Base-by-base conservation (phyloP, 2,329 filamentous ascomycete genomes). In the Botryotinia calthae region DNA sequence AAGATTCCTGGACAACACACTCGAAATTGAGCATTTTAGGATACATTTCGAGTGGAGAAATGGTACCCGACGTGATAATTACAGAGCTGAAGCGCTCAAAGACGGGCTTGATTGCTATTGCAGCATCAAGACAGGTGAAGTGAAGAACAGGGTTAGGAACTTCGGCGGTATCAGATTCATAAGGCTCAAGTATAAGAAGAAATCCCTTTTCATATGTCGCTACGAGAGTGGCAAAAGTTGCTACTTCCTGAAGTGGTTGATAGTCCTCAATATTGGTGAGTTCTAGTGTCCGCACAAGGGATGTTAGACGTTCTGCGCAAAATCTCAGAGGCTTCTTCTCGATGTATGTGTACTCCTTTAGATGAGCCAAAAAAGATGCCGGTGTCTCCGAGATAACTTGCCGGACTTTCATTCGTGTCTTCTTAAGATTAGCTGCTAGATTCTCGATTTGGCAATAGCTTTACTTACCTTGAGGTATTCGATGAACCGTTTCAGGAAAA, bases 201-300 rank as follows among this genome's bases (percentile, higher is more conserved):
- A 99, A 99, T 0, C 96, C 96, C 76, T 94, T 97, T 77, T 99
- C 96, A 80, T 99, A 99, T 0, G 96, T 99, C 48, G 96, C 94
- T 34, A 97, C 94, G 0, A 99, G 87, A 0, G 96, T 99, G 16
- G 96, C 96, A 82, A 99, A 99, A 0, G 94, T 98, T 31, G 97
- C 97, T 12, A 99, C 95, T 84, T 99, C 95, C 84, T 99, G 96
- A 1, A 99, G 86, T 9, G 96, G 93, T 78, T 98, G 95, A 80
- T 97, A 99, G 81, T 99, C 97, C 83, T 99, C 96, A 74, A 99
- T 98, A 78, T 97, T 98, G 46, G 95, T 97, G 73, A 99, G 89
- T 82, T 99, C 96, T 25, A 99, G 87, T 0, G 96, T 99, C 73
- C 97, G 89, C 28, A 99, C 95, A 10, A 99, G 89, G 0, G 95